Evolutionary conservation across 306 rosid species (phyloP).

Genomic region (Vigna nakashimae): DNA sequence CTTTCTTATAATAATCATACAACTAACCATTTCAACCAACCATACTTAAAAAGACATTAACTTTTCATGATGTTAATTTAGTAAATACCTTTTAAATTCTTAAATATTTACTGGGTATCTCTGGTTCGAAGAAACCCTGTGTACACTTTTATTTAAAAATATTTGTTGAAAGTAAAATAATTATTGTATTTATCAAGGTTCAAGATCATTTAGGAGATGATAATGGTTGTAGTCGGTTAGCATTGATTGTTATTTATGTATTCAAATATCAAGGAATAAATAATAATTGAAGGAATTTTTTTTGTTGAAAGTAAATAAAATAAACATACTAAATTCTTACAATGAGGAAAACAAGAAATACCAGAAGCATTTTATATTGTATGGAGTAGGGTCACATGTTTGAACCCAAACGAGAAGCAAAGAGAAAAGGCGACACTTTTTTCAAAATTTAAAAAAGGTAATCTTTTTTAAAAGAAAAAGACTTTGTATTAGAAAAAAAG

Average conservation of each 20-base stretch:
- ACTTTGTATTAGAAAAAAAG: constrained; percentile 22
- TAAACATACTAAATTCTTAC: not conserved
- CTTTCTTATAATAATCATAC: not conserved
- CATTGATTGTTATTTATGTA: not conserved
- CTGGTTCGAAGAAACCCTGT: too few species aligned
- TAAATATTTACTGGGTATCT: too few species aligned
- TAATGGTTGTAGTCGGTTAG: not conserved
- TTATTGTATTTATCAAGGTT: too few species aligned
- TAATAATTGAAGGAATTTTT: not conserved
- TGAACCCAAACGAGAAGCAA: constrained; percentile 28
- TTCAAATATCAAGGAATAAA: not conserved
- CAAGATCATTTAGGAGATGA: not conserved
- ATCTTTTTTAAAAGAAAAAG: constrained; percentile 39
- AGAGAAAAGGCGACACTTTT: constrained; percentile 26
- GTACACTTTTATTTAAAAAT: too few species aligned
- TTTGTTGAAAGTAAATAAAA: too few species aligned
- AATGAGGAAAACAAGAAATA: constrained; percentile 4
- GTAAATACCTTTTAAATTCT: not conserved
- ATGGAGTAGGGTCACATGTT: constrained; percentile 43
- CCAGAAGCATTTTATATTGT: constrained; percentile 29
- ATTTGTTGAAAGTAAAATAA: too few species aligned
- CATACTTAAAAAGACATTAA: not conserved
- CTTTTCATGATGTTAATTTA: not conserved
- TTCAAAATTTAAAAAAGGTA: constrained; percentile 27
- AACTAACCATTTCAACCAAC: not conserved